phyloP scores from a whole-genome alignment of 2,329 filamentous ascomycete species.

The Cercospora berteroae region DNA sequence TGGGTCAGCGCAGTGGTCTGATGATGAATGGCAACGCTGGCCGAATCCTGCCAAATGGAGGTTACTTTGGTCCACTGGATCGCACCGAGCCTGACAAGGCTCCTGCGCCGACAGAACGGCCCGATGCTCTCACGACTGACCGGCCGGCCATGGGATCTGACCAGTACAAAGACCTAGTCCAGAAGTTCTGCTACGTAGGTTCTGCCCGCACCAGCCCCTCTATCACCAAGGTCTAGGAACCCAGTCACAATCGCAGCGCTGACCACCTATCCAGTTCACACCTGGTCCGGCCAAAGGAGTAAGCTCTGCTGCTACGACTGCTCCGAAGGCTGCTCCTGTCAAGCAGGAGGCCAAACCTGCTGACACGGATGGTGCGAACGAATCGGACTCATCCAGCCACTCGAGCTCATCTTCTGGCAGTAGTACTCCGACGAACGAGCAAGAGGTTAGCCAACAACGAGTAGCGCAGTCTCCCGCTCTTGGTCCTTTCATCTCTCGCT shows the following conservation, averaged over 20 bases:
- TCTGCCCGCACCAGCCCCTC: slow-evolving; percentile 42
- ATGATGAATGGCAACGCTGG: slow-evolving; percentile 33
- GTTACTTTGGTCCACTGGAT: slow-evolving; percentile 41
- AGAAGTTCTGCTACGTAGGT: slow-evolving; percentile 99
- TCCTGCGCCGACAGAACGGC: slow-evolving; percentile 39
- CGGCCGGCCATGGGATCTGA: slow-evolving; percentile 75
- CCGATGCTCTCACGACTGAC: slow-evolving; percentile 56
- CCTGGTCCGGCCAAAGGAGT: slow-evolving; percentile 34
- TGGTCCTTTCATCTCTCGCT: slow-evolving; percentile 33
- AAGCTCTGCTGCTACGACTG: slow-evolving; percentile 20
- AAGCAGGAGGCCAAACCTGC: slow-evolving; percentile 10
- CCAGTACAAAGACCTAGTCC: slow-evolving; percentile 93
- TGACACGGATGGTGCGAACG: slow-evolving; percentile 18
- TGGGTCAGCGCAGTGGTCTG: slow-evolving; percentile 56
- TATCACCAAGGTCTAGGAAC: slow-evolving; percentile 28
- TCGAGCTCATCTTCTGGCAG: slow-evolving; percentile 29
- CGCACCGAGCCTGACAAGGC: slow-evolving; percentile 34
- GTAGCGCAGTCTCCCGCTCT: slow-evolving; percentile 21
- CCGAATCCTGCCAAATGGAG: slow-evolving; percentile 41
- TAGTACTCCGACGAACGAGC: slow-evolving; percentile 29
- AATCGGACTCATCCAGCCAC: slow-evolving; percentile 17
- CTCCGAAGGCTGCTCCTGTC: slow-evolving; percentile 7
- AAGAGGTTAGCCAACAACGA: slow-evolving; percentile 33
- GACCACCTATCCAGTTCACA: slow-evolving; percentile 38
- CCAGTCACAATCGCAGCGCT: slow-evolving; percentile 29